Evolutionary conservation across 2,329 filamentous ascomycete species (phyloP), one percentile per base, ranked within the genome.

Genomic region (Stromatinia cepivora): DNA sequence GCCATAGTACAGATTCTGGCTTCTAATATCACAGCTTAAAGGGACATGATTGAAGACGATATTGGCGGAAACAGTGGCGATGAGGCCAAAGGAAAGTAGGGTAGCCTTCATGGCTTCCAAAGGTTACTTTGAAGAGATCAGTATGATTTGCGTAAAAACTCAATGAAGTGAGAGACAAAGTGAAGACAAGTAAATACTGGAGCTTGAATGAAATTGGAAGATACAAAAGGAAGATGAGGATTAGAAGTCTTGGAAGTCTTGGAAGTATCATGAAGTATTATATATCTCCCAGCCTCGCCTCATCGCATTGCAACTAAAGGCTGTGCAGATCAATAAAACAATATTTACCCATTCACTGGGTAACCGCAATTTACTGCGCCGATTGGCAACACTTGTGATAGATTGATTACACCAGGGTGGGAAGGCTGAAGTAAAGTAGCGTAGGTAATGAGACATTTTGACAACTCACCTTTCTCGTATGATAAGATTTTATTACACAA

Each of bases 11-110:
- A 77, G 17, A 17, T 74, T 67, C 0, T 68, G 52, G 66, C 72
- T 73, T n/a, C 52, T 73, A 68, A 74, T 73, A 66, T 81, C 75
- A 75, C 83, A 85, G 4, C 70, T 79, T 31, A 84, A 80, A 62
- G 82, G 79, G 11, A 83, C 81, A 77, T 81, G 81, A 50, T 77
- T 75, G 75, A 84, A 84, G 70, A 82, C 80, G 75, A 85, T 84
- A 74, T 85, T 85, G 67, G 82, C 83, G 8, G 77, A 76, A 28
- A 78, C 77, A 22, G 80, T 71, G 65, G 78, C 78, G 66, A 77
- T 79, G 69, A 81, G 74, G 73, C 71, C 76, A 9, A 78, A 70
- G 59, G 74, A 72, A 62, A 77, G 64, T 67, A 75, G 59, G 48
- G 70, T 53, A 64, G 70, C 52, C 71, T 75, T 78, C 77, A 78